Evolutionary conservation across 306 rosid species (phyloP), one percentile per base, ranked within the genome.

Genomic region (Pueraria montana): DNA sequence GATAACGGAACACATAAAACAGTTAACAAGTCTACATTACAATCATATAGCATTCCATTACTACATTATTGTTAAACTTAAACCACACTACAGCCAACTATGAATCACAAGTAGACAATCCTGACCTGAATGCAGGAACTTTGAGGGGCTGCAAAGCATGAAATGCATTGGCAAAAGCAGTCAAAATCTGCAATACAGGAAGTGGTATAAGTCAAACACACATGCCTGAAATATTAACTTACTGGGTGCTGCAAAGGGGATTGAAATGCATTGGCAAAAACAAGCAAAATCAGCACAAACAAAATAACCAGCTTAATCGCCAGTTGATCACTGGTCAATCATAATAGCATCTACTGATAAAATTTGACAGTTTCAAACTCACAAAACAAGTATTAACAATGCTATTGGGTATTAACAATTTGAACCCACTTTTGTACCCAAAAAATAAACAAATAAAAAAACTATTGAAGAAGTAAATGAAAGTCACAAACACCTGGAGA

Each of bases 101-200:
- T 68, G 79, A 30, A 56, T 58, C 23, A 36, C 50, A 82, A 45
- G 34, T 10, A 24, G 34, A 34, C 49, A 84, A 17, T 40, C 80
- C 78, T 62, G 74, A 96, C 98, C 99, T 96, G 97, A 96, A 96
- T 52, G 90, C 89, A 77, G 98, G 97, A 86, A 96, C 92, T 82
- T 92, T 91, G 78, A 94, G 97, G 69, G 98, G 99, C 85, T 96
- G 99, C 86, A 96, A 85, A 63, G 92, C 92, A 90, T 96, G 97
- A 85, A 92, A 96, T 81, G 98, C 93, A 83, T 89, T 92, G 72
- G 98, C 97, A 77, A 92, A 94, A 27, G 85, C 82, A 56, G 91
- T 87, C 90, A 96, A 90, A 74, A 96, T 91, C 99, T 96, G 97
- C 84, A 87, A 76, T 26, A 82, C 11, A 72, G 8, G 24, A 69